Percentiles rank a stretch among this genome's conserved stretches.
These are phyloP conservation scores for Zygotorulaspora sp. DNA, from an alignment of 805 yeast genomes.

Conservation along the genomic window DNA sequence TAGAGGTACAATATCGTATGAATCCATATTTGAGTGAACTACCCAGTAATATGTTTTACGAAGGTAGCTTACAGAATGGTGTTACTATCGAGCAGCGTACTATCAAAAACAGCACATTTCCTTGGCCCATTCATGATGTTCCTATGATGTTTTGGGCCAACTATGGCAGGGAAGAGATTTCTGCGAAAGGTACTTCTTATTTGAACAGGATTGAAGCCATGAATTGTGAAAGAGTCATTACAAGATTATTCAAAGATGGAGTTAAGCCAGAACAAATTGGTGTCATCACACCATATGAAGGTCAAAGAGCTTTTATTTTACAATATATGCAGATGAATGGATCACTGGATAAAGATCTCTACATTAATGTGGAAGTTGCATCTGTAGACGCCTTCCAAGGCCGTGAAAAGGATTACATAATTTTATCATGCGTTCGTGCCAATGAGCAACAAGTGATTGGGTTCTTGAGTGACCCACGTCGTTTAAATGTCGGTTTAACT, in stretches of 20 bases:
- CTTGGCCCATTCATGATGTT: slow-evolving; percentile 81
- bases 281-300: slow-evolving; percentile 91
- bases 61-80: slow-evolving; percentile 88
- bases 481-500: slow-evolving; percentile 84
- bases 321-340: slow-evolving; percentile 76
- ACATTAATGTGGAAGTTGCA: slow-evolving; percentile 76
- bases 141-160: slow-evolving; percentile 98
- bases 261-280: slow-evolving; percentile 80
- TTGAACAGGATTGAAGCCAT: slow-evolving; percentile 85
- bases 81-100: slow-evolving; percentile 72
- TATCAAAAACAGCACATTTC: slow-evolving; percentile 54
- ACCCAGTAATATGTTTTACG: slow-evolving; percentile 87
- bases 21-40: slow-evolving; percentile 83
- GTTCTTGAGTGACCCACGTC: slow-evolving; percentile 76
- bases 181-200: slow-evolving; percentile 74
- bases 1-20: slow-evolving; percentile 95
- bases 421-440: slow-evolving; percentile 92
- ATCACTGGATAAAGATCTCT: slow-evolving; percentile 57
- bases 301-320: slow-evolving; percentile 77
- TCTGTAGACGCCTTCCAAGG: slow-evolving; percentile 99
- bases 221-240: slow-evolving; percentile 76
- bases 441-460: slow-evolving; percentile 73
- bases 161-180: slow-evolving; percentile 83
- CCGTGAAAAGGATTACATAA: slow-evolving; percentile 91
- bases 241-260: slow-evolving; percentile 70